Percentiles rank a stretch among this genome's conserved stretches.
These are phyloP conservation scores for Penicillium sp. DNA, from an alignment of 2,329 filamentous ascomycete species.

Conservation along the genomic window DNA sequence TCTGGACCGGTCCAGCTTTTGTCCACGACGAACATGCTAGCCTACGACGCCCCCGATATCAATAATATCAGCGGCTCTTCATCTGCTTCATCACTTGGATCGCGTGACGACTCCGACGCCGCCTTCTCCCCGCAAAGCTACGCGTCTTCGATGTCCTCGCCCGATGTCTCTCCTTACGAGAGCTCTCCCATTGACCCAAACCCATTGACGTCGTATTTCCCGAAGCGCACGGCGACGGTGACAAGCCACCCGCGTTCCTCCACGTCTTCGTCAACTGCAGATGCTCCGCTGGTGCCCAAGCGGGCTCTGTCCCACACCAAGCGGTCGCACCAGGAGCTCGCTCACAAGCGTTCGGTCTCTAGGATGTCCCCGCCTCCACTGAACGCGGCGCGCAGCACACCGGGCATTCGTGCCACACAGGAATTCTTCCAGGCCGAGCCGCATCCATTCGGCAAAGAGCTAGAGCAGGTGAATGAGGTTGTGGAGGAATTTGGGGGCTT, in stretches of 20 bases:
- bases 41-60: constrained; percentile 89
- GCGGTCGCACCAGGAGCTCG: constrained; percentile 73
- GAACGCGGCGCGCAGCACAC: constrained; percentile 35
- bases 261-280: constrained; percentile 46
- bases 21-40: constrained; percentile 94
- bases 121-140: constrained; percentile 48
- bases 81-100: constrained; percentile 49
- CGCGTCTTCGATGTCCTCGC: constrained; percentile 50
- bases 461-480: constrained; percentile 88
- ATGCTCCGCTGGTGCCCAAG: constrained; percentile 68
- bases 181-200: constrained; percentile 51
- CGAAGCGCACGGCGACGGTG: constrained; percentile 68
- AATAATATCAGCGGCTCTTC: constrained; percentile 42
- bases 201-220: constrained; percentile 59
- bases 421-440: constrained; percentile 39
- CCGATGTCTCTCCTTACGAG: constrained; percentile 45
- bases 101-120: constrained; percentile 61
- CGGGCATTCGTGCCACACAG: constrained; percentile 32
- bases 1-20: constrained; percentile 82
- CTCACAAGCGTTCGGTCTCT: constrained; percentile 64
- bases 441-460: constrained; percentile 83
- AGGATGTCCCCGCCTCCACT: constrained; percentile 47
- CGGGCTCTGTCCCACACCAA: constrained; percentile 87
- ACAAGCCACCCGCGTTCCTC: constrained; percentile 53
- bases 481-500: constrained; percentile 79